Evolutionary conservation across 768 basidiomycete species (phyloP).

Genomic region (Trametes villosa): DNA sequence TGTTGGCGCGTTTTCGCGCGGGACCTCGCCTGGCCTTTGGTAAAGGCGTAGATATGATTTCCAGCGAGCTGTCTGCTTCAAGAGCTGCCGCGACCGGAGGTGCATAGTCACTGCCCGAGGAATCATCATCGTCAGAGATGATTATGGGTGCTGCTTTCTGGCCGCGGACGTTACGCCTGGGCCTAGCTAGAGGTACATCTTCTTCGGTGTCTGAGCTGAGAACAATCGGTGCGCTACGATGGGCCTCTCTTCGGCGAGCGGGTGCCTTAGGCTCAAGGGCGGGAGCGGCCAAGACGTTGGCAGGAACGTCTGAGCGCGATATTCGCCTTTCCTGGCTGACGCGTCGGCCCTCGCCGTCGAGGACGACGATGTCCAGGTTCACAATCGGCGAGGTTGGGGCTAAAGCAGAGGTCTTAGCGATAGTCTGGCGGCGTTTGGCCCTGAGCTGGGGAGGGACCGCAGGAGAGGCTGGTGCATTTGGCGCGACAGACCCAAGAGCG

Average conservation of each 20-base stretch:
- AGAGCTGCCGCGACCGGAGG: not conserved
- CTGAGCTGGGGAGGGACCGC: slow-evolving; percentile 32
- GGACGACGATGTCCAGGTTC: slow-evolving; percentile 66
- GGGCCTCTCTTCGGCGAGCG: not conserved
- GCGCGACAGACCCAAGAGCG: slow-evolving; percentile 45
- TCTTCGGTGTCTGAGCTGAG: slow-evolving; percentile 15
- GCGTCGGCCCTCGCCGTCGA: slow-evolving; percentile 63
- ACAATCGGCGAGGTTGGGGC: slow-evolving; percentile 53
- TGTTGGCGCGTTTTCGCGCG: not conserved
- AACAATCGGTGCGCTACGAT: not conserved
- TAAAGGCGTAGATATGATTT: not conserved
- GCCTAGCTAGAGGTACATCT: not conserved
- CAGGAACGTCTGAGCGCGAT: slow-evolving; percentile 48
- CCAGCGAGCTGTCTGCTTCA: not conserved
- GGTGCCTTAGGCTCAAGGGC: not conserved
- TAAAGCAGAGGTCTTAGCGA: slow-evolving; percentile 23
- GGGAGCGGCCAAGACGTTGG: slow-evolving; percentile 35
- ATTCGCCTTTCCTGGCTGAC: slow-evolving; percentile 65
- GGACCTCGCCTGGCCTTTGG: not conserved
- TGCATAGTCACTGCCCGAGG: slow-evolving; percentile 11
- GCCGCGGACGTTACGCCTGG: slow-evolving; percentile 2
- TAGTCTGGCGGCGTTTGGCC: slow-evolving; percentile 31
- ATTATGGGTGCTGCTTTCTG: slow-evolving; percentile 12
- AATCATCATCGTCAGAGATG: slow-evolving; percentile 19
- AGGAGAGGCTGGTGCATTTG: slow-evolving; percentile 46